phyloP scores from a whole-genome alignment of 2,329 filamentous ascomycete species.

The Colletotrichum spinosum region DNA sequence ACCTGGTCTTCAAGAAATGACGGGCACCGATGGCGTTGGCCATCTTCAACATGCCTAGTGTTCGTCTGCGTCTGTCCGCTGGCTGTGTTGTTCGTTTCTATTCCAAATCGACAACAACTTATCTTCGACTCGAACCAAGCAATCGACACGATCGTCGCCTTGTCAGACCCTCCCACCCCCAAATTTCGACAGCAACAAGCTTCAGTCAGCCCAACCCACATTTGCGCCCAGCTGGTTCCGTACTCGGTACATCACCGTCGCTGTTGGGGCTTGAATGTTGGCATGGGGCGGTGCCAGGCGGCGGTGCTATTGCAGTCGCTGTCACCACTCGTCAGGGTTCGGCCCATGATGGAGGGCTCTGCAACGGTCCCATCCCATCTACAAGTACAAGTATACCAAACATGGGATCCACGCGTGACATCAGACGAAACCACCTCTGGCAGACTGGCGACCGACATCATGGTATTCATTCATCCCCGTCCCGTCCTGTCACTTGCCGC shows the following conservation, averaged over 20 bases:
- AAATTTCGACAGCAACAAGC: background rate
- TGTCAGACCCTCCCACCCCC: conserved; percentile 12
- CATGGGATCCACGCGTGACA: conserved; percentile 24
- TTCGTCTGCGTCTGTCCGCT: no score
- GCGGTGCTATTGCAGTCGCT: conserved; percentile 11
- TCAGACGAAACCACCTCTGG: conserved; percentile 30
- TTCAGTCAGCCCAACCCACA: conserved; percentile 26
- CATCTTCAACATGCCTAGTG: no score
- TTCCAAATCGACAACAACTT: no score
- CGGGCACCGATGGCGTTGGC: no score
- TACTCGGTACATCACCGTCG: no score
- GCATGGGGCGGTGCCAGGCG: conserved; percentile 30
- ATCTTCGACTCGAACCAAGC: background rate
- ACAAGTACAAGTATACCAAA: conserved; percentile 18
- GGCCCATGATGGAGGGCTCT: conserved; percentile 11
- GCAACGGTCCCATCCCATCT: conserved; percentile 23
- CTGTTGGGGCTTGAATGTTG: background rate
- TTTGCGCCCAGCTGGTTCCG: conserved; percentile 4
- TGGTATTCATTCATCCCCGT: background rate
- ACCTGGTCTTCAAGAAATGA: no score
- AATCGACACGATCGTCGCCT: conserved; percentile 12
- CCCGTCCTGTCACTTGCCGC: conserved; percentile 8
- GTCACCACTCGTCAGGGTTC: background rate
- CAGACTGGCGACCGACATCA: conserved; percentile 11
- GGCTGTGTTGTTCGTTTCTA: no score